Base-by-base conservation (phyloP, 257 asterid genomes). In the Lavandula angustifolia region DNA sequence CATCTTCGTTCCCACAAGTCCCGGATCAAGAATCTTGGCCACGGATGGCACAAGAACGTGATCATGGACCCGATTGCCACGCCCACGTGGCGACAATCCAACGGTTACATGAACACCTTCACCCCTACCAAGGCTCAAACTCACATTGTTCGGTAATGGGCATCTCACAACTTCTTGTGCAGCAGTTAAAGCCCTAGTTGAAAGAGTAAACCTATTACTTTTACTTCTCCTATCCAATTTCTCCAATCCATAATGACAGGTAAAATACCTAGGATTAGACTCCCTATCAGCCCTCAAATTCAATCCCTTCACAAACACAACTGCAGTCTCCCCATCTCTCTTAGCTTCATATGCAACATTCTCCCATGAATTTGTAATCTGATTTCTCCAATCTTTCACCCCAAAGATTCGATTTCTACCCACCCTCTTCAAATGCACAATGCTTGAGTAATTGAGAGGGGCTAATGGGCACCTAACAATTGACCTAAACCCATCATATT, bases 101-200 rank as follows among this genome's bases (percentile, higher is more conserved):
- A 92, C 60, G 0, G 96, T 79, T 6, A 86, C 89, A 9, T 78
- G 85, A 46, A 86, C 60, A 1, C 90, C 95, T 57, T 52, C 70
- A 18, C 84, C 85, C 84, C 82, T 78, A 67, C 57, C 84, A 4
- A 79, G 94, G 3, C 17, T 70, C 0, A 58, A 35, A 54, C 73
- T 41, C 48, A 91, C 71, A 50, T 81, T 85, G 64, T 47, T 73
- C 1, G 98, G 98, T 73, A 92, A 76, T 0, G 61, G 73, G 69
- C 98, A 92, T 70, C 98, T 82, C 54, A 87, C 87, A 42, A 87
- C 87, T 62, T 92, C 98, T 35, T 92, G 98, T 11, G 98, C 97
- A 10, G 95, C 97, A 0, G 87, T 75, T n/a, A 87, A 57, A 8
- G 98, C 97, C 62, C 60, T 85, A 1, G 87, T 76, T 0, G 71